These are phyloP conservation scores for Exophiala sp. DNA, from an alignment of 2,329 filamentous ascomycete species.

Conservation along the genomic window DNA sequence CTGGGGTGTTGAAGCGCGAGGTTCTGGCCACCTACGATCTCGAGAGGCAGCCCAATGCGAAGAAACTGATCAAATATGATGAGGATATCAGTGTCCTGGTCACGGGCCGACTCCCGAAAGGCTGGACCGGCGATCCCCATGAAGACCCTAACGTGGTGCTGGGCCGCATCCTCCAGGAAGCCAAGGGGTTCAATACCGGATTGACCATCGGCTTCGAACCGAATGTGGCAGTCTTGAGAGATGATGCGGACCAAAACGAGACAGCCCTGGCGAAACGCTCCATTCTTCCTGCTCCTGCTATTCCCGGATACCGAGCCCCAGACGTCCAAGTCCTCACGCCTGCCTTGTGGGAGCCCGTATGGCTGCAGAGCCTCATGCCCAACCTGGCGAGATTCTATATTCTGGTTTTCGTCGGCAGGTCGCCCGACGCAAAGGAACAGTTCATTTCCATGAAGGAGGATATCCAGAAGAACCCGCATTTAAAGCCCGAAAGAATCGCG, in stretches of 20 bases:
- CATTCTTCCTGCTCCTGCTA: conserved; percentile 24
- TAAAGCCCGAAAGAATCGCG: conserved; percentile 31
- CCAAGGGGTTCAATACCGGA: conserved; percentile 30
- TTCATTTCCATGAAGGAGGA: conserved; percentile 69
- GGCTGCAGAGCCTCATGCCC: conserved; percentile 26
- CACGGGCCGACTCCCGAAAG: conserved; percentile 33
- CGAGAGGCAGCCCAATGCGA: conserved; percentile 32
- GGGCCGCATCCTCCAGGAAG: conserved; percentile 27
- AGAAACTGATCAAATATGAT: conserved; percentile 33
- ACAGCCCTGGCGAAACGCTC: conserved; percentile 12
- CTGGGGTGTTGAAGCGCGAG: conserved; percentile 23
- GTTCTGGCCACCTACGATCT: conserved; percentile 31
- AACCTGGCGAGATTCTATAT: conserved; percentile 30
- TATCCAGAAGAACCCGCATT: conserved; percentile 71
- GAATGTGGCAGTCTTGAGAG: conserved; percentile 24
- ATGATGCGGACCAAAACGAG: conserved; percentile 8
- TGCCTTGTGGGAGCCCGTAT: conserved; percentile 24
- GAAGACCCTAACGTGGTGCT: conserved; percentile 30
- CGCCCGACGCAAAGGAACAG: conserved; percentile 34
- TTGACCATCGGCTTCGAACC: conserved; percentile 29
- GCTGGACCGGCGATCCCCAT: conserved; percentile 32
- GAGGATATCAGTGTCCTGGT: conserved; percentile 29
- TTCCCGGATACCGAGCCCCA: conserved; percentile 27
- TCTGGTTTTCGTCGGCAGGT: conserved; percentile 27
- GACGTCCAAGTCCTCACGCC: conserved; percentile 29